Base-by-base conservation (phyloP, 129 eudicot species). In the Arctium lappa region DNA sequence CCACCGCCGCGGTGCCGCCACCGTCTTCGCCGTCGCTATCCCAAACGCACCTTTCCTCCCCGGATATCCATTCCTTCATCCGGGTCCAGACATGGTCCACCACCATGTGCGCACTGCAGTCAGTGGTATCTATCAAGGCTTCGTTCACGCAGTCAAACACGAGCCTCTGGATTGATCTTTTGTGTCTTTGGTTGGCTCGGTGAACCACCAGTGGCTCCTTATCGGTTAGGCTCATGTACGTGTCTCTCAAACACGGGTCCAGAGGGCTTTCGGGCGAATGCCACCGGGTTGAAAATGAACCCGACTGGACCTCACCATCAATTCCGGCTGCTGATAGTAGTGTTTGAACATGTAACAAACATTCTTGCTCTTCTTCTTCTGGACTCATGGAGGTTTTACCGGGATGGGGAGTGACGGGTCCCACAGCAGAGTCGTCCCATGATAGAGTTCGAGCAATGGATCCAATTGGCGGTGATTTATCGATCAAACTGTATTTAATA, bases 401-500 rank as follows among this genome's bases (percentile, higher is more conserved):
- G 0, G 89, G 79, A 73, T 73, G 73, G 18, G 86, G 82, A 15
- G 89, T 81, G 46, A 89, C 81, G 12, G 94, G 73, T 38, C 87
- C 91, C 73, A 83, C 56, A 69, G 85, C 86, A 56, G 88, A 62
- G 69, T 93, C 95, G 13, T 90, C 95, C 92, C 92, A 89, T 79
- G 99, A 89, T 74, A 96, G 90, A 76, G 99, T 93, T 69, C 99
- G 97, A 38, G 97, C 94, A 72, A 96, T 88, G 60, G 99, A 93
- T 84, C 97, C 99, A 31, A 96, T 96, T 18, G 86, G 94, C 2
- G 99, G 99, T 15, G 99, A 96, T 83, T 96, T 96, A 86, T 88
- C 99, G 44, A 96, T 91, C 82, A 93, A 78, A 84, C 90, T 96
- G 69, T 87, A 90, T 73, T 79, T 86, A 36, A 81, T 31, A 15